Percentiles rank a stretch among this genome's conserved stretches.
These are phyloP conservation scores for Brassica juncea DNA, from an alignment of 345 rosid species.

Conservation along the genomic window DNA sequence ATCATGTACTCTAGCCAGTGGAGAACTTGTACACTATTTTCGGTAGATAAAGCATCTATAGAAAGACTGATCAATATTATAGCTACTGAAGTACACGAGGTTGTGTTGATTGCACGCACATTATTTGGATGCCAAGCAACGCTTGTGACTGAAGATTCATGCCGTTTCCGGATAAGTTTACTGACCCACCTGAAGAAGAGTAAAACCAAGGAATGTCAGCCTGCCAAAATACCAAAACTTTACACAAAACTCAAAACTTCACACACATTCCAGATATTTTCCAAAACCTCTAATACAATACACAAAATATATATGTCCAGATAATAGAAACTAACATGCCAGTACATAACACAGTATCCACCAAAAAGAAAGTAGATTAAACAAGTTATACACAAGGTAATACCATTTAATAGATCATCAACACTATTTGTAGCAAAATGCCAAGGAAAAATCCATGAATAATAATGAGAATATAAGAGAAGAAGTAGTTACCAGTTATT, in stretches of 20 bases:
- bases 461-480: constrained; percentile 19
- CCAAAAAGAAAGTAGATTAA: not conserved
- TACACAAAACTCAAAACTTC: not conserved
- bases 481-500: constrained; percentile 79
- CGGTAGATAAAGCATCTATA: not conserved
- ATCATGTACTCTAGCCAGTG: not conserved
- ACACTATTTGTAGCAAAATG: not conserved
- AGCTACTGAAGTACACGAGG: not conserved
- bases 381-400: not conserved
- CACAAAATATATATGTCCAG: not conserved
- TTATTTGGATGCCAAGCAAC: constrained; percentile 99
- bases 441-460: constrained; percentile 1
- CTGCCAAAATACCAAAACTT: not conserved
- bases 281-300: constrained; percentile 4
- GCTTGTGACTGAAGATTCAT: constrained; percentile 87
- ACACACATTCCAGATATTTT: not conserved
- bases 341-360: not conserved
- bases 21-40: not conserved
- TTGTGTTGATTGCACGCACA: constrained; percentile 48
- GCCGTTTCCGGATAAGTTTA: constrained; percentile 90
- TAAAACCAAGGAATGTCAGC: constrained; percentile 31
- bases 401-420: not conserved
- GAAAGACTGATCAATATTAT: not conserved
- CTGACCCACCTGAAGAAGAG: constrained; percentile 91
- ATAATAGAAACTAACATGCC: not conserved